Percentiles rank a stretch among this genome's conserved stretches.
Conservation (phyloP, 345 rosid genomes). For the Eucalyptus lansdowneana region DNA sequence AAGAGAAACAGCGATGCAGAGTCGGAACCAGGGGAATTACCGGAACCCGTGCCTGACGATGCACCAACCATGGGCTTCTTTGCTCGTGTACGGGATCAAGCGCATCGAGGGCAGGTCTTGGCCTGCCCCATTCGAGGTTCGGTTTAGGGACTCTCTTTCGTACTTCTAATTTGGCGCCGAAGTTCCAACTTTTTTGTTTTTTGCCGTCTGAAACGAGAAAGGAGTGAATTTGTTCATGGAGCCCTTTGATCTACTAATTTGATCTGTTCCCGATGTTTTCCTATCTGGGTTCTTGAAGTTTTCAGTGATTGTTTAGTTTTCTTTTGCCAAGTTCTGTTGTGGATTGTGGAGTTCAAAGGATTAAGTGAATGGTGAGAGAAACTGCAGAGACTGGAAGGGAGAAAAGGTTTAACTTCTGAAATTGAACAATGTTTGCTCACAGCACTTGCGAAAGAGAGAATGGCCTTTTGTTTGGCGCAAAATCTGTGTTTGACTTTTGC, state of each 20-base stretch:
- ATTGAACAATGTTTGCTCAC: neutral
- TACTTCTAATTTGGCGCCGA: no score
- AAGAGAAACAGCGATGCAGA: neutral
- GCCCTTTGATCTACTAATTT: no score
- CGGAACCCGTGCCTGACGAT: constrained; percentile 77
- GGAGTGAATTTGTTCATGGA: no score
- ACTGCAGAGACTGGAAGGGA: neutral
- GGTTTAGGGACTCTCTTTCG: no score
- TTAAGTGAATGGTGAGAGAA: neutral
- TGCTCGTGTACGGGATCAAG: constrained; percentile 75
- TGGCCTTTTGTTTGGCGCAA: neutral
- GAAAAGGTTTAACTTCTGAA: neutral
- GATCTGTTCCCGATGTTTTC: neutral
- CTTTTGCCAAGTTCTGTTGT: neutral
- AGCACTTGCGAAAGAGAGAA: neutral
- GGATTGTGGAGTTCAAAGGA: neutral
- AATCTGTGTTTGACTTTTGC: neutral
- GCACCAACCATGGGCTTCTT: constrained; percentile 98
- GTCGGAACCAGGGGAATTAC: constrained; percentile 26
- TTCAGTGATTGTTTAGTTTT: neutral
- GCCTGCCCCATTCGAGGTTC: constrained; percentile 86
- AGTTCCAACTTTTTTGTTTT: no score
- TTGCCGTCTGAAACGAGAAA: no score
- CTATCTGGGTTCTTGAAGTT: neutral
- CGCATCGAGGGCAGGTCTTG: constrained; percentile 94